Evolutionary conservation across 805 yeast species (phyloP), one percentile per base, ranked within the genome.

Genomic region (Saturnispora saitoi): DNA sequence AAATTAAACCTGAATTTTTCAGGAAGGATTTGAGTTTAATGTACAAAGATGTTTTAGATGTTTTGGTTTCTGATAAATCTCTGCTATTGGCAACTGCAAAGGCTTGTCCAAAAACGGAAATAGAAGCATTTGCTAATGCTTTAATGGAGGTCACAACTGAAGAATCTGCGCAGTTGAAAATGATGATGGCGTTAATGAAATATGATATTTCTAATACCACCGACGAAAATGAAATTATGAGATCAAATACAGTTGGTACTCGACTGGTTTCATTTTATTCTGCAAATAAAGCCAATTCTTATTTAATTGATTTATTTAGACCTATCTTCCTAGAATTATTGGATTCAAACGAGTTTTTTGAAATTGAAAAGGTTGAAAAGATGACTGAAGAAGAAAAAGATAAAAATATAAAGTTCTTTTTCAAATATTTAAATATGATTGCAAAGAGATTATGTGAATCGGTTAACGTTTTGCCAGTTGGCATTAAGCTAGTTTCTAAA

Each of bases 241-340:
- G 96, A 57, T 75, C 93, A 47, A 88, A 88, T 61, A 81, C 90
- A 46, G 83, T 87, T 32, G 85, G 93, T 30, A 87, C 95, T 0
- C 75, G 89, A 56, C 71, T 87, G 45, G 70, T 87, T 45, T 81
- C 90, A 0, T 69, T 84, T 14, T 80, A 81, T 55, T 86, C 93
- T 0, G 77, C 80, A 56, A 69, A 73, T n/a, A 75, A 78, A 55
- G 95, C 95, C 0, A 61, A 63, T 20, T 76, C 71, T 1, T 87
- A 85, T 59, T 66, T 88, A 43, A 60, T 67, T 1, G 49, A 61
- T 3, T 74, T 81, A 0, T 65, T 86, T 44, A 70, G 70, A 45
- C 85, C 86, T 0, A 70, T 82, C 26, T 63, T 87, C 15, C 68
- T 72, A 34, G 78, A 77, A 42, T 59, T 86, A 42, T 66, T 74